phyloP scores from a whole-genome alignment of 176 grass and related monocot species.

The Carex myosuroides region DNA sequence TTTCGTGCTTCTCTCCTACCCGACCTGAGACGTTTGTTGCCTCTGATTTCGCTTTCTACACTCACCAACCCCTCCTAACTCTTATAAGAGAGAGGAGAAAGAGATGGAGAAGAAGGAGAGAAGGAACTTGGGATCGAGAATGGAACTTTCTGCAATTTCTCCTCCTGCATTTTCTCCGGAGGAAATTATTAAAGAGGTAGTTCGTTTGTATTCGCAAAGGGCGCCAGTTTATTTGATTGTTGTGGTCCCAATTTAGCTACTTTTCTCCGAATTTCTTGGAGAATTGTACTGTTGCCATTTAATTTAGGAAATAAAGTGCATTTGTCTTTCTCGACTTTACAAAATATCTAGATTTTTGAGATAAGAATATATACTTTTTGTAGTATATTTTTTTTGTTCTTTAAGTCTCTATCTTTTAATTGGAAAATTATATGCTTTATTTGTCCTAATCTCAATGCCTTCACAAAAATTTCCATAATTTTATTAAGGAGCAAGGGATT shows the following conservation, averaged over 20 bases:
- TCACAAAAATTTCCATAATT: not conserved
- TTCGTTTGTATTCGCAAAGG: not conserved
- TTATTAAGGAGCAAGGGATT: not conserved
- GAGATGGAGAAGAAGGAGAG: slow-evolving; percentile 24
- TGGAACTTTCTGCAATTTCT: not conserved
- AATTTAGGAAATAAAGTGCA: slow-evolving; percentile 7
- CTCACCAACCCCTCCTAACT: slow-evolving; percentile 20
- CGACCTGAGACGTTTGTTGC: not conserved
- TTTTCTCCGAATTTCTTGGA: slow-evolving; percentile 9
- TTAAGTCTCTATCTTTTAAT: not conserved
- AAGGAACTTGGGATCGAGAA: slow-evolving; percentile 13
- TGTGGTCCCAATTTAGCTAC: not conserved
- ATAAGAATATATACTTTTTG: not conserved
- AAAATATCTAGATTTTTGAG: not conserved
- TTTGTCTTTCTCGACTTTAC: not conserved
- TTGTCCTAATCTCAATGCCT: not conserved
- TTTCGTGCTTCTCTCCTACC: not conserved
- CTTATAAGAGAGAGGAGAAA: not conserved
- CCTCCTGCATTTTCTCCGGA: slow-evolving; percentile 12
- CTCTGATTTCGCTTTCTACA: not conserved
- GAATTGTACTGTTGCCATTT: not conserved
- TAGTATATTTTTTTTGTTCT: not conserved
- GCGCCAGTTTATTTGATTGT: not conserved
- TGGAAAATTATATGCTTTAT: not conserved
- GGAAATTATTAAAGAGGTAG: slow-evolving; percentile 12